Base-by-base conservation (phyloP, 2,329 filamentous ascomycete species). In the Fusarium sp. region DNA sequence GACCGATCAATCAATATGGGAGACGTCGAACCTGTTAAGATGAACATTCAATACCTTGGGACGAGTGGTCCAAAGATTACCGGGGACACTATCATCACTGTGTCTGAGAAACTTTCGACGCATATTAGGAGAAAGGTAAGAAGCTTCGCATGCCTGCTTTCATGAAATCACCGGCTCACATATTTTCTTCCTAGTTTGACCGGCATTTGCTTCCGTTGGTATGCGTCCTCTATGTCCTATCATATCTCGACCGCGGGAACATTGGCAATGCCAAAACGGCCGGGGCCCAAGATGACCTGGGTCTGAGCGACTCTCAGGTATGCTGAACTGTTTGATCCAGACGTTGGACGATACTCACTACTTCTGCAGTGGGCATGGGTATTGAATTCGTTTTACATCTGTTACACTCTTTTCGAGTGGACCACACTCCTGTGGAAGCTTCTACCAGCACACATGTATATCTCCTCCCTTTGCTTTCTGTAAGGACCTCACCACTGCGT, bases 261-360 rank as follows among this genome's bases (percentile, higher is more conserved):
- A 71, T 73, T 6, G 71, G 71, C 7, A 73, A 73, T 28, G 70
- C 71, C 39, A 73, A 73, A 11, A 62, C 67, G 0, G 71, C 71
- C 0, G 71, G 71, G 0, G 63, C 68, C 0, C 63, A 70, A 30
- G 71, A 73, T 1, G 62, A 44, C 0, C 60, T 73, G 1, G 52
- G 46, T 0, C 30, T 73, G 0, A 66, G 53, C 13, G 46, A 48
- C 28, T 48, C 46, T 10, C 46, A 48, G 46, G 46, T 48, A 31
- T 6, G 7, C 18, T 23, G 18, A 4, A 23, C 18, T 3, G 2
- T 23, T 2, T 23, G 18, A 15, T 18, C 13, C 23, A 28, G 18
- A 7, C 6, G 11, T n/a, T 7, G 5, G 13, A 2, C 23, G 2
- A 16, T 5, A 28, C 43, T 47, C 4, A 31, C 60, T 51, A 23